phyloP scores from a whole-genome alignment of 371 early-diverging fungal species.

The Mortierella sp. region DNA sequence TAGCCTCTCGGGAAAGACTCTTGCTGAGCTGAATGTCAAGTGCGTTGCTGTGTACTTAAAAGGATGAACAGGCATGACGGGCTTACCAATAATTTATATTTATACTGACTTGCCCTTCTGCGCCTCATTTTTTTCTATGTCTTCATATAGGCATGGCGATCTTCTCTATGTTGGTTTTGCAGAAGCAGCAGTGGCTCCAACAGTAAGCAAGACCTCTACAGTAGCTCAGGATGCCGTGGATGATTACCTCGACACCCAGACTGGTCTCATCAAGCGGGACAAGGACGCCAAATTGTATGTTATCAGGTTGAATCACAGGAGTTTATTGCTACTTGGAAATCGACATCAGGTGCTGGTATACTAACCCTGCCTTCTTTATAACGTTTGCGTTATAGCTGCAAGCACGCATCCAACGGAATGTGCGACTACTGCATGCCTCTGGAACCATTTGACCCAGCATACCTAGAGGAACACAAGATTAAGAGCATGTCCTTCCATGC shows the following conservation, averaged over 20 bases:
- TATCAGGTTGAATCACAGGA: background rate
- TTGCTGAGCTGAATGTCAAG: slow-evolving; percentile 64
- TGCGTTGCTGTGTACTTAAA: slow-evolving; percentile 29
- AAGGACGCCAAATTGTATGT: slow-evolving; percentile 88
- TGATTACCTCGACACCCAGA: slow-evolving; percentile 82
- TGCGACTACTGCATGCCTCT: slow-evolving; percentile 98
- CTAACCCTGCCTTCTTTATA: background rate
- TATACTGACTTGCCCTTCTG: background rate
- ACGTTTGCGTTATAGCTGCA: slow-evolving; percentile 74
- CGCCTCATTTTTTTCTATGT: background rate
- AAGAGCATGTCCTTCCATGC: slow-evolving; percentile 98
- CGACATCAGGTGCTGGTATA: background rate
- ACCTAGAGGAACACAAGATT: slow-evolving; percentile 92
- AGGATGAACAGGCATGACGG: background rate
- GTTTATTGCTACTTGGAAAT: background rate
- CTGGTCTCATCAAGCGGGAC: slow-evolving; percentile 87
- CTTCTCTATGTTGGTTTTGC: slow-evolving; percentile 77
- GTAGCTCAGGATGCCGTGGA: slow-evolving; percentile 87
- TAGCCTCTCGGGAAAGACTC: slow-evolving; percentile 61
- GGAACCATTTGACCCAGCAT: slow-evolving; percentile 93
- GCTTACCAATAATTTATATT: background rate
- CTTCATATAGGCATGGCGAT: slow-evolving; percentile 81
- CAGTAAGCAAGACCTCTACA: slow-evolving; percentile 21
- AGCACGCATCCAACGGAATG: slow-evolving; percentile 94
- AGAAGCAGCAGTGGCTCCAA: slow-evolving; percentile 54